These are phyloP conservation scores for Exsudoporus floridanus DNA, from an alignment of 1,284 basidiomycete species.

Conservation along the genomic window DNA sequence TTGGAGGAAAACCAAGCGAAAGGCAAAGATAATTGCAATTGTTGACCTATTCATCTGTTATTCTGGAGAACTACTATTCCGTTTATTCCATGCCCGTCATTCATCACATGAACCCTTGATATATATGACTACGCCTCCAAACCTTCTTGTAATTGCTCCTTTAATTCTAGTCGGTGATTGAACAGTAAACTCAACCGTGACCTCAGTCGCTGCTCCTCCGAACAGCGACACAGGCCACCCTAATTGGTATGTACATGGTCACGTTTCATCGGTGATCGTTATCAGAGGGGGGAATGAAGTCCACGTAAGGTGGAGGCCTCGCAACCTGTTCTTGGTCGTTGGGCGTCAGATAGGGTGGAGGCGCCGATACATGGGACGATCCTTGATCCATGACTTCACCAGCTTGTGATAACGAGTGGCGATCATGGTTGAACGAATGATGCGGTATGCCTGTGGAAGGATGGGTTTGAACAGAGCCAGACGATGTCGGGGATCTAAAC, in stretches of 20 bases:
- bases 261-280: slow-evolving; percentile 11
- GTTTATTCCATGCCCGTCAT: slow-evolving; percentile 19
- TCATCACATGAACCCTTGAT: slow-evolving; percentile 22
- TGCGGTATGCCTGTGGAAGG: slow-evolving; percentile 37
- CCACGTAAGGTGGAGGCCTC: slow-evolving; percentile 45
- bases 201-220: not conserved
- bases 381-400: slow-evolving; percentile 35
- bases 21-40: slow-evolving; percentile 79
- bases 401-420: slow-evolving; percentile 24
- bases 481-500: slow-evolving; percentile 57
- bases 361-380: slow-evolving; percentile 47
- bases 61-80: slow-evolving; percentile 20
- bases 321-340: slow-evolving; percentile 39
- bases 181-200: slow-evolving; percentile 6
- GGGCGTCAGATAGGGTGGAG: slow-evolving; percentile 46
- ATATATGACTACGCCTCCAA: slow-evolving; percentile 25
- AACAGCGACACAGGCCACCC: not conserved
- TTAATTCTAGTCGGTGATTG: slow-evolving; percentile 26
- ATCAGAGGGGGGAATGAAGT: slow-evolving; percentile 34
- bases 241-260: not conserved
- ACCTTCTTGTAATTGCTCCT: slow-evolving; percentile 31
- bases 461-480: slow-evolving; percentile 44
- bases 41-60: slow-evolving; percentile 41
- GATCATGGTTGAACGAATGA: slow-evolving; percentile 35
- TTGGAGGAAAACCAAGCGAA: slow-evolving; percentile 69